Evolutionary conservation across 768 basidiomycete species (phyloP), one percentile per base, ranked within the genome.

Genomic region (Lenzites betulinus): DNA sequence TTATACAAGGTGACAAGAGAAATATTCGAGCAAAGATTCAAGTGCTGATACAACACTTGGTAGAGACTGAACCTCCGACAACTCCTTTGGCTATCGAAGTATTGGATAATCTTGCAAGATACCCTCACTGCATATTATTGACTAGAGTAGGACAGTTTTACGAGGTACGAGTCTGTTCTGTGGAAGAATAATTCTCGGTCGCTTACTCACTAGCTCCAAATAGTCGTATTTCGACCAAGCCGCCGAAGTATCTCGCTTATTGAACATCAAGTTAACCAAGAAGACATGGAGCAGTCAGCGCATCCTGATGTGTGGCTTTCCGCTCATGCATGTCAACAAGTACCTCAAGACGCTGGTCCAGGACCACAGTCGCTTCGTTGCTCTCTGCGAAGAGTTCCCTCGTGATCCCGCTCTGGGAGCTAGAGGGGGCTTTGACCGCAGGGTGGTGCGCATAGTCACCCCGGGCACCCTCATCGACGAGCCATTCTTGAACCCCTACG

Each of bases 161-260:
- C 70, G 95, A 98, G 83, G 95, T 93, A 71, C 41, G 76, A 22
- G 12, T 18, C 18, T 39, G 16, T 35, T 20, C 50, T 16, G 11
- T 33, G 30, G 11, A 33, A 33, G 6, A 11, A 20, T 12, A 8
- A 26, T 26, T 0, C 25, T 22, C n/a, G 13, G 16, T 11, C 12
- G 16, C 30, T 11, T n/a, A 8, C 20, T 26, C 5, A 23, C 25
- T 26, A 36, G 35, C 26, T 18, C 36, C 15, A 22, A 16, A 15
- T 57, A 98, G 95, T 95, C 95, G 0, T 97, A 97, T 72, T 98
- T 96, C 66, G 89, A 92, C 41, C 95, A 95, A 80, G 94, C 95
- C 8, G 75, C 77, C 15, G 86, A 90, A 60, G 86, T 98, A 7
- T 80, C 93, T 4, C 79, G 78, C 30, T 76, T 95, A 16, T 81